Evolutionary conservation across 495 filamentous ascomycete genomes (phyloP).

Genomic region (Cairneyella variabilis): DNA sequence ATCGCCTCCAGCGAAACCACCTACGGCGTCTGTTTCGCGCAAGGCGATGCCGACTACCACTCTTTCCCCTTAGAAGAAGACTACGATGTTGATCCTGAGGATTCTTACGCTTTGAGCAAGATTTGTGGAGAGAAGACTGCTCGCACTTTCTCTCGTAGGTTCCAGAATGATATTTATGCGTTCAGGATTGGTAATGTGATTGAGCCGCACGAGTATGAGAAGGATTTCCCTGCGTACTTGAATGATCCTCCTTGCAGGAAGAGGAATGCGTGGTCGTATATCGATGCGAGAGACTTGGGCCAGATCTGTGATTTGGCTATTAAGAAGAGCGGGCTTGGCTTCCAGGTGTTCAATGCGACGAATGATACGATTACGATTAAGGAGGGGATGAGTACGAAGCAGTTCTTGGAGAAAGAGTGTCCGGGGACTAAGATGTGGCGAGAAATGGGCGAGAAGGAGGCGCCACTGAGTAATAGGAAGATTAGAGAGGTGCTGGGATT

Average conservation of each 20-base stretch:
- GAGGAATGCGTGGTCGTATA: slow-evolving; percentile 57
- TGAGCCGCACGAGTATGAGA: slow-evolving; percentile 54
- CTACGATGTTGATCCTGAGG: slow-evolving; percentile 54
- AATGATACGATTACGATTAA: slow-evolving; percentile 54
- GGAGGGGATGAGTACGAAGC: slow-evolving; percentile 29
- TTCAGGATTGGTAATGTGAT: slow-evolving; percentile 56
- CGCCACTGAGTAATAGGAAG: slow-evolving; percentile 56
- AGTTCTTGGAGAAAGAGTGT: slow-evolving; percentile 44
- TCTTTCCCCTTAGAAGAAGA: slow-evolving; percentile 53
- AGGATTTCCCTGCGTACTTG: slow-evolving; percentile 46
- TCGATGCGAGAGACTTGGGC: slow-evolving; percentile 55
- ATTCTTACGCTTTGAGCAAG: slow-evolving; percentile 60
- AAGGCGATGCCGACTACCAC: slow-evolving; percentile 48
- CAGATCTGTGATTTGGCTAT: slow-evolving; percentile 52
- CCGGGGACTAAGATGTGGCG: slow-evolving; percentile 45
- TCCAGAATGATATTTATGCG: slow-evolving; percentile 54
- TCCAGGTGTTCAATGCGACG: slow-evolving; percentile 59
- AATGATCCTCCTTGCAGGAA: slow-evolving; percentile 44
- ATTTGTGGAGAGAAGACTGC: slow-evolving; percentile 54
- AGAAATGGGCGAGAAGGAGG: slow-evolving; percentile 51
- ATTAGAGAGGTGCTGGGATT: slow-evolving; percentile 55
- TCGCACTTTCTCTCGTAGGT: slow-evolving; percentile 50
- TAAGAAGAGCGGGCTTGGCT: slow-evolving; percentile 47
- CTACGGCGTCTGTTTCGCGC: slow-evolving; percentile 55
- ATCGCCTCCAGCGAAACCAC: slow-evolving; percentile 53